phyloP scores from a whole-genome alignment of 441 rosid species.

The Daphne laureola region DNA sequence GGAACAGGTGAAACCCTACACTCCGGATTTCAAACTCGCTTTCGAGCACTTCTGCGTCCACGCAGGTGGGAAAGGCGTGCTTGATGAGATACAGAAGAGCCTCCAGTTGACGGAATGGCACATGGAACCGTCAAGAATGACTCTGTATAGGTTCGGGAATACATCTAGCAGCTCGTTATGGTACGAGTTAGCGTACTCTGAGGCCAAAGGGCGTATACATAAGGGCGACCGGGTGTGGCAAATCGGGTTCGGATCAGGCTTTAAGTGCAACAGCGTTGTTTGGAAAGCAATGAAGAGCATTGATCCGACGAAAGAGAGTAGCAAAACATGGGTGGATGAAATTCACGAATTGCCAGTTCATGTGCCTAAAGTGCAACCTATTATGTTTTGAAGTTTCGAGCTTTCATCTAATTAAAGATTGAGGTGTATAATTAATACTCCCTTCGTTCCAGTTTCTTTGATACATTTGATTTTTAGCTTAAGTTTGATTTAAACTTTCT shows the following conservation, averaged over 20 bases:
- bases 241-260: slow-evolving; percentile 18
- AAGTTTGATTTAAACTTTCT: too few species aligned
- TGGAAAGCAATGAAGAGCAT: slow-evolving; percentile 10
- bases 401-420: too few species aligned
- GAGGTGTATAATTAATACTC: too few species aligned
- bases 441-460: too few species aligned
- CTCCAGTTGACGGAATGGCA: slow-evolving; percentile 6
- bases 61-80: slow-evolving; percentile 15
- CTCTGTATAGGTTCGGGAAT: slow-evolving; percentile 18
- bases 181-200: slow-evolving; percentile 13
- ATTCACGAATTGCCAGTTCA: slow-evolving; percentile 5
- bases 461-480: too few species aligned
- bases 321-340: slow-evolving; percentile 11
- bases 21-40: slow-evolving; percentile 9
- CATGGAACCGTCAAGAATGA: slow-evolving; percentile 18
- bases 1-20: not conserved
- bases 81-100: slow-evolving; percentile 18
- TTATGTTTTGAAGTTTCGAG: too few species aligned
- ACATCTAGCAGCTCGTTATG: slow-evolving; percentile 17
- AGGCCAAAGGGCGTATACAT: slow-evolving; percentile 15
- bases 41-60: slow-evolving; percentile 16
- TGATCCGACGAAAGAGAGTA: not conserved
- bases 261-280: slow-evolving; percentile 16
- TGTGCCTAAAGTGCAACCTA: too few species aligned
- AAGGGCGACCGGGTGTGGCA: slow-evolving; percentile 18